Conservation (phyloP, 2,329 filamentous ascomycete species). For the Diaporthe nobilis region DNA sequence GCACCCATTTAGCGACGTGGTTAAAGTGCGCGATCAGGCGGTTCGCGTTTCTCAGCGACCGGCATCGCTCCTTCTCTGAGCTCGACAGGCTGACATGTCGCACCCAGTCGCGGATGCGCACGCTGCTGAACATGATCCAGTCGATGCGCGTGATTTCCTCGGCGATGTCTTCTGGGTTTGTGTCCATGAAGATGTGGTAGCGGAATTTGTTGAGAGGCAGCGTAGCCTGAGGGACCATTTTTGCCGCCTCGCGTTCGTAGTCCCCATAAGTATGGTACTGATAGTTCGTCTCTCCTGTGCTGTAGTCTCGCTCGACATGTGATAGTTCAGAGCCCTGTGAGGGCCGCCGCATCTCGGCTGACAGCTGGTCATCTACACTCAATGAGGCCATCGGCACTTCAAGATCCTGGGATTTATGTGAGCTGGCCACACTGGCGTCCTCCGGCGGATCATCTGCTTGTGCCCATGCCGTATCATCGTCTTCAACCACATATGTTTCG, state of each 20-base stretch:
- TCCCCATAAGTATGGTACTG: constrained; percentile 79
- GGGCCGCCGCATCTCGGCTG: constrained; percentile 55
- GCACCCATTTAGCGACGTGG: constrained; percentile 85
- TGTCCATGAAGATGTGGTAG: constrained; percentile 92
- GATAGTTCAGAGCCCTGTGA: constrained; percentile 63
- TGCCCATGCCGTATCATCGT: constrained; percentile 96
- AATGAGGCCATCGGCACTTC: constrained; percentile 62
- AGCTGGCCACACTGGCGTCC: constrained; percentile 55
- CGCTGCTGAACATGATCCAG: constrained; percentile 98
- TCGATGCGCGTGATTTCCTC: constrained; percentile 95
- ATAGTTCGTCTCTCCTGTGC: constrained; percentile 60
- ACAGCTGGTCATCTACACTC: constrained; percentile 61
- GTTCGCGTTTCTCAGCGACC: constrained; percentile 87
- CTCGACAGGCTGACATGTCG: constrained; percentile 86
- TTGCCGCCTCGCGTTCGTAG: constrained; percentile 83
- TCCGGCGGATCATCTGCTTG: constrained; percentile 75
- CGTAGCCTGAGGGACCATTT: constrained; percentile 78
- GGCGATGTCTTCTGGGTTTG: constrained; percentile 86
- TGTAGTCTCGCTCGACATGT: constrained; percentile 56
- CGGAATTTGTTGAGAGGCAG: constrained; percentile 85
- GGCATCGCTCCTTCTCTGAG: constrained; percentile 80
- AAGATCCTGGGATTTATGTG: constrained; percentile 48
- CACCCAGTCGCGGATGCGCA: constrained; percentile 91
- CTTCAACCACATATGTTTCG: constrained; percentile 79
- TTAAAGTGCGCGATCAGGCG: constrained; percentile 96